phyloP scores from a whole-genome alignment of 2,329 filamentous ascomycete species.

The Stemphylium beticola region DNA sequence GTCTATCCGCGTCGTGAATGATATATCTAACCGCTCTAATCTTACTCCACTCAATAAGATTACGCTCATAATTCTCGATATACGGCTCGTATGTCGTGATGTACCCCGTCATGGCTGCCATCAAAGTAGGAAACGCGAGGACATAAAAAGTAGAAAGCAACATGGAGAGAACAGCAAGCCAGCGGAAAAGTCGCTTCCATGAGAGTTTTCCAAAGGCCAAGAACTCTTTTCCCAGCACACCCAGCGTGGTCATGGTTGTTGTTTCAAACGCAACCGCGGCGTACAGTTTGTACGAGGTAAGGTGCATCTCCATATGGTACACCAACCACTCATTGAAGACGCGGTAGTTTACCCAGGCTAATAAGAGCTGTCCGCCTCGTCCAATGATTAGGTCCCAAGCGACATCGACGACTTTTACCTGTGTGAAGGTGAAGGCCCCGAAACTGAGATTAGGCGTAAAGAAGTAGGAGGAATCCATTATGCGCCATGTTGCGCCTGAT shows the following conservation, averaged over 20 bases:
- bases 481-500: constrained; percentile 38
- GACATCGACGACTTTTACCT: constrained; percentile 48
- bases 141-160: constrained; percentile 44
- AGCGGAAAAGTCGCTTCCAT: constrained; percentile 41
- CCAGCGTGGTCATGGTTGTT: constrained; percentile 38
- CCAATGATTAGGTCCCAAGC: constrained; percentile 49
- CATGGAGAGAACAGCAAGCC: constrained; percentile 40
- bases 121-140: constrained; percentile 45
- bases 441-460: constrained; percentile 43
- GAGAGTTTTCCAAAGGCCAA: constrained; percentile 27
- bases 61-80: constrained; percentile 29
- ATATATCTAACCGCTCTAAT: constrained; percentile 20
- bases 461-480: constrained; percentile 45
- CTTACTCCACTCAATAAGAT: constrained; percentile 35
- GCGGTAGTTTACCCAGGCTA: constrained; percentile 44
- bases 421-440: constrained; percentile 43
- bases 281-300: constrained; percentile 41
- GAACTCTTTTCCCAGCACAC: constrained; percentile 40
- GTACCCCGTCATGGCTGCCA: constrained; percentile 51
- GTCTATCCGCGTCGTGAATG: constrained; percentile 24
- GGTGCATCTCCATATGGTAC: constrained; percentile 43
- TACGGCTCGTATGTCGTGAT: constrained; percentile 40
- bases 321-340: constrained; percentile 48
- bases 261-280: constrained; percentile 37
- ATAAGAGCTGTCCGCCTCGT: constrained; percentile 43